Evolutionary conservation across 768 basidiomycete species (phyloP).

Genomic region (Leccinum uliginosum): DNA sequence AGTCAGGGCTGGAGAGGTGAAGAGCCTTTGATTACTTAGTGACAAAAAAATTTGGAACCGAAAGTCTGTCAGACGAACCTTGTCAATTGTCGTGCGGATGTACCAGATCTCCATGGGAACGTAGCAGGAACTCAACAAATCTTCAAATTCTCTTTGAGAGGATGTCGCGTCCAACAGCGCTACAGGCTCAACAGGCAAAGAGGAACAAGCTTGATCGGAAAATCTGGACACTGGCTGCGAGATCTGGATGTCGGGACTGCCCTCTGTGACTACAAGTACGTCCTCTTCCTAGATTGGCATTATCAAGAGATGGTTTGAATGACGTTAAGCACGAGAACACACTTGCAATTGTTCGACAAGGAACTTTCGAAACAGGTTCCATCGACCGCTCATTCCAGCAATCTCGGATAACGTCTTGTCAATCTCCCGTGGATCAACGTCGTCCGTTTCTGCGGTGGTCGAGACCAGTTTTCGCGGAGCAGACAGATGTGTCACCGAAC

Average conservation of each 20-base stretch:
- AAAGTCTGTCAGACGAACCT: conserved; percentile 43
- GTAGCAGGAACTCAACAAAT: conserved; percentile 71
- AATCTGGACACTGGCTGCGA: not conserved
- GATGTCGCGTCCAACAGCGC: conserved; percentile 43
- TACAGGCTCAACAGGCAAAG: conserved; percentile 7
- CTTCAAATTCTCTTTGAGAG: conserved; percentile 58
- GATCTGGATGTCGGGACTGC: conserved; percentile 2
- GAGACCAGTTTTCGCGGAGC: conserved; percentile 30
- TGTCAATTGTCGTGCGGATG: conserved; percentile 78
- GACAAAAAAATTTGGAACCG: not conserved
- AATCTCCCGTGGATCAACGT: conserved; percentile 83
- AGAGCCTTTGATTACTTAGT: conserved; percentile 60
- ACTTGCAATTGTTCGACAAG: conserved; percentile 71
- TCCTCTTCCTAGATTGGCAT: conserved; percentile 16
- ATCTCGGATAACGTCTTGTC: conserved; percentile 88
- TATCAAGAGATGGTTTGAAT: not conserved
- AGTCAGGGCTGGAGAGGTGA: conserved; percentile 72
- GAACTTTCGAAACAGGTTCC: conserved; percentile 89
- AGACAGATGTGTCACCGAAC: conserved; percentile 33
- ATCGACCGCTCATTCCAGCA: conserved; percentile 86
- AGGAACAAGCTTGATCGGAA: not conserved
- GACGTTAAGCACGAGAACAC: conserved; percentile 9
- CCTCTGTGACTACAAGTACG: conserved; percentile 1
- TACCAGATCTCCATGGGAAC: conserved; percentile 93
- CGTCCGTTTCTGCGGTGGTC: conserved; percentile 40